phyloP scores from a whole-genome alignment of 2,329 filamentous ascomycete species.

The Claviceps citrina region DNA sequence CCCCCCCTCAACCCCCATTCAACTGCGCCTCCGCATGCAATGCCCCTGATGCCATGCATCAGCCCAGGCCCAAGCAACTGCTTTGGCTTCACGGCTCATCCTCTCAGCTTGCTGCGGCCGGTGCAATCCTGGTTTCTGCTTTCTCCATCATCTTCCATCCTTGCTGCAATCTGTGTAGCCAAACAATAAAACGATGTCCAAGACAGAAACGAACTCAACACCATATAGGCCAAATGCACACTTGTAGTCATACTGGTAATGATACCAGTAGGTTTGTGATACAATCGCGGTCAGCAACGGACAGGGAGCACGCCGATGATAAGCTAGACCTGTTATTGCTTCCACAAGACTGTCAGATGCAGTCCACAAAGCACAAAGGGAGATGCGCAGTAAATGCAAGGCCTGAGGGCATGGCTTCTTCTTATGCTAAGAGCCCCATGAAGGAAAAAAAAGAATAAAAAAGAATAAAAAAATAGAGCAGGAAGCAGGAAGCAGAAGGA shows the following conservation, averaged over 20 bases:
- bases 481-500: neutral
- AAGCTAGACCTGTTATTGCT: neutral
- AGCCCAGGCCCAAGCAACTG: no score
- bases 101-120: neutral
- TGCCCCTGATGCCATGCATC: neutral
- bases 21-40: neutral
- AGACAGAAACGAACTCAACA: neutral
- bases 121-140: no score
- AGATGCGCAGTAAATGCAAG: neutral
- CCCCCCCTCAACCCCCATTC: no score
- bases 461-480: neutral
- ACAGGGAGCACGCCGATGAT: neutral
- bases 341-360: neutral
- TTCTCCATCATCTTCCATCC: neutral
- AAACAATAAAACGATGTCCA: slow-evolving; percentile 1
- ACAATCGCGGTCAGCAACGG: neutral
- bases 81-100: neutral
- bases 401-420: neutral
- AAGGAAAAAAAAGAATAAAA: neutral
- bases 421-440: neutral
- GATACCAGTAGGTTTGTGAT: neutral
- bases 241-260: neutral
- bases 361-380: neutral
- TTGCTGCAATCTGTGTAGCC: slow-evolving; percentile 1
- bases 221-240: slow-evolving; percentile 1